Conservation (phyloP, 2,329 filamentous ascomycete genomes). For the Rasamsonia emersonii region DNA sequence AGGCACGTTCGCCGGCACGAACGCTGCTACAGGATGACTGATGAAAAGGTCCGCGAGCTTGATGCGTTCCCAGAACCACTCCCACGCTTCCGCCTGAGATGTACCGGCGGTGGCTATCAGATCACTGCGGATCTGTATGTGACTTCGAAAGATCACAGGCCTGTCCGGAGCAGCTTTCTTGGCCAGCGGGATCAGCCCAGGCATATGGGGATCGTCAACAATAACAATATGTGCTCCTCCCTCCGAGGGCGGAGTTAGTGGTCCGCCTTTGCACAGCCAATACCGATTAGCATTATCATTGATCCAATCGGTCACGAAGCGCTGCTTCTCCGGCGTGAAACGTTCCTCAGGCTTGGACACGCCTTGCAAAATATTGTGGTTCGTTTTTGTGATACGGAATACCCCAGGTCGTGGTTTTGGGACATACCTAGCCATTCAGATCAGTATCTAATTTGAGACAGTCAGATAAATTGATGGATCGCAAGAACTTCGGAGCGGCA, state of each 20-base stretch:
- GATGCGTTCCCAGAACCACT: slow-evolving; percentile 65
- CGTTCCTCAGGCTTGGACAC: slow-evolving; percentile 58
- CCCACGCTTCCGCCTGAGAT: slow-evolving; percentile 66
- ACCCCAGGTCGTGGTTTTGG: slow-evolving; percentile 71
- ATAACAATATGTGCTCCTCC: slow-evolving; percentile 70
- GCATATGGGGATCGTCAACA: slow-evolving; percentile 81
- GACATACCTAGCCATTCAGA: slow-evolving; percentile 46
- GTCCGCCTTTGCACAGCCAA: slow-evolving; percentile 62
- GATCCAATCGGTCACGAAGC: slow-evolving; percentile 62
- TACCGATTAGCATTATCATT: slow-evolving; percentile 63
- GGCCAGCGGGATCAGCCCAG: slow-evolving; percentile 64
- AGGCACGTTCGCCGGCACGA: slow-evolving; percentile 63
- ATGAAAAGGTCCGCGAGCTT: slow-evolving; percentile 68
- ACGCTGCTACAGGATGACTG: slow-evolving; percentile 68
- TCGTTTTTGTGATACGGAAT: slow-evolving; percentile 77
- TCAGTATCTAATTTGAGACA: background rate
- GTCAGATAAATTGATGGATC: slow-evolving; percentile 6
- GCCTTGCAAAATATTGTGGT: slow-evolving; percentile 82
- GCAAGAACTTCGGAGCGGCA: slow-evolving; percentile 4
- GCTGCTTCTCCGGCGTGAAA: slow-evolving; percentile 55
- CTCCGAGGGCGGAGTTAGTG: slow-evolving; percentile 54
- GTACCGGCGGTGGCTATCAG: slow-evolving; percentile 54
- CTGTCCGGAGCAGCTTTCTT: slow-evolving; percentile 63
- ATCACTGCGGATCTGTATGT: slow-evolving; percentile 75
- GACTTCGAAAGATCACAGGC: slow-evolving; percentile 70